Evolutionary conservation across 495 filamentous ascomycete species (phyloP).

Genomic region (Copromyces sp.): DNA sequence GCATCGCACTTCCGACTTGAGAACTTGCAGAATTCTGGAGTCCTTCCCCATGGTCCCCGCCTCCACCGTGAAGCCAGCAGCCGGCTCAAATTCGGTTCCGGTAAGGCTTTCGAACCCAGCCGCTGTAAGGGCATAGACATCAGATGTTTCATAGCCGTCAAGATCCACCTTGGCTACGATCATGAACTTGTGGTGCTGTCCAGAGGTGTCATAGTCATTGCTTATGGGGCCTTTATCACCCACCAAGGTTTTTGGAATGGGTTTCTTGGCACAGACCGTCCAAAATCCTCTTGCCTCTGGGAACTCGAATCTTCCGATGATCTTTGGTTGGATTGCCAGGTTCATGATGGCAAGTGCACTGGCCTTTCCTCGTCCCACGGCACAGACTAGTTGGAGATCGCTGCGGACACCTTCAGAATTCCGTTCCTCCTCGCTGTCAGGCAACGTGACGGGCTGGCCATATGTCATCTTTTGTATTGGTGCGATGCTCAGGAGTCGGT

Average conservation of each 20-base stretch:
- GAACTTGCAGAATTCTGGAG: constrained; percentile 71
- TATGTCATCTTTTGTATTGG: constrained; percentile 65
- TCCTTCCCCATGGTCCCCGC: constrained; percentile 65
- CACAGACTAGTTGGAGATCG: constrained; percentile 61
- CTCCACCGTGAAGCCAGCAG: constrained; percentile 72
- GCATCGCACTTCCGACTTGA: constrained; percentile 71
- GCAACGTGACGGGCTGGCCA: constrained; percentile 38
- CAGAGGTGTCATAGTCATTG: constrained; percentile 39
- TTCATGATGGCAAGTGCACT: constrained; percentile 68
- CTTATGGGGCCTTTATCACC: constrained; percentile 40
- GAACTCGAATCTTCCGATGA: constrained; percentile 52
- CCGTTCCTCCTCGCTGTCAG: constrained; percentile 33
- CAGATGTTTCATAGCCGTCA: constrained; percentile 45
- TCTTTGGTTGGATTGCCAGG: constrained; percentile 57
- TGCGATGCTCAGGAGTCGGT: constrained; percentile 63
- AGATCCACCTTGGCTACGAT: constrained; percentile 54
- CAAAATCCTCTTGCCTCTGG: constrained; percentile 52
- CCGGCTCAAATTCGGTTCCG: constrained; percentile 79
- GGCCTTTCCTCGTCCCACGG: constrained; percentile 56
- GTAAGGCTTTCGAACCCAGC: constrained; percentile 54
- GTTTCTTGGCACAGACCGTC: constrained; percentile 51
- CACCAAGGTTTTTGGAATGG: constrained; percentile 42
- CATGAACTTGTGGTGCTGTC: constrained; percentile 57
- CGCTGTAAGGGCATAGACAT: constrained; percentile 51
- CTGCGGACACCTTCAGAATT: constrained; percentile 35